Base-by-base conservation (phyloP, 140 eudicot species). In the Anethum foeniculum region DNA sequence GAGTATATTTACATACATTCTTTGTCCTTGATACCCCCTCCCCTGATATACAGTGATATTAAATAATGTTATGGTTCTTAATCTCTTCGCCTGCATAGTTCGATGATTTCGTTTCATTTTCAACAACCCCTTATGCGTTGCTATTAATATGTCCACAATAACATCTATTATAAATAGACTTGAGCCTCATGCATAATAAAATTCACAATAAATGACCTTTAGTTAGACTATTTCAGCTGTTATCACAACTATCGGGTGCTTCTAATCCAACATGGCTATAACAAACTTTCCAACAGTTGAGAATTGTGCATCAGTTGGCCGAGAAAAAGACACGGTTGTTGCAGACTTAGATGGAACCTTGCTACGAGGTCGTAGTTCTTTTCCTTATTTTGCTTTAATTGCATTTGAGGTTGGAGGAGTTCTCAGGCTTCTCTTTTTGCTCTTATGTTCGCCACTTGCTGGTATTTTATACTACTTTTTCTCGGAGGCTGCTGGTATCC, bases 261-360 rank as follows among this genome's bases (percentile, higher is more conserved):
- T 46, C 56, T 46, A 79, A 32, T 77, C 34, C 36, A 82, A 58
- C 36, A 83, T 86, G 81, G 85, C 81, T 6, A 15, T 23, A 0
- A 28, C 79, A n/a, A 73, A 27, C 16, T 88, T 90, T 46, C 88
- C 86, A 21, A 30, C 87, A 0, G 87, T 90, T 3, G 85, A 88
- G 25, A 79, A 85, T 19, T 88, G 96, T 72, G 51, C 71, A 18
- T 88, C 96, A 14, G 58, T 27, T 7, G 91, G 87, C 27, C 80
- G 93, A 11, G 89, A 87, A 34, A 87, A 87, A 15, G 82, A 89
- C 79, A 86, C 90, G 0, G 93, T 89, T 69, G 90, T 87, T 18
- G 93, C 93, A 0, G 93, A 91, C 76, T 81, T 89, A 84, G 96
- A 91, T 48, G 93, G 96, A 56, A 91, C 96, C 6, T 72, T 91